Conservation (phyloP, 768 basidiomycete genomes). For the Myochromella boudieri region DNA sequence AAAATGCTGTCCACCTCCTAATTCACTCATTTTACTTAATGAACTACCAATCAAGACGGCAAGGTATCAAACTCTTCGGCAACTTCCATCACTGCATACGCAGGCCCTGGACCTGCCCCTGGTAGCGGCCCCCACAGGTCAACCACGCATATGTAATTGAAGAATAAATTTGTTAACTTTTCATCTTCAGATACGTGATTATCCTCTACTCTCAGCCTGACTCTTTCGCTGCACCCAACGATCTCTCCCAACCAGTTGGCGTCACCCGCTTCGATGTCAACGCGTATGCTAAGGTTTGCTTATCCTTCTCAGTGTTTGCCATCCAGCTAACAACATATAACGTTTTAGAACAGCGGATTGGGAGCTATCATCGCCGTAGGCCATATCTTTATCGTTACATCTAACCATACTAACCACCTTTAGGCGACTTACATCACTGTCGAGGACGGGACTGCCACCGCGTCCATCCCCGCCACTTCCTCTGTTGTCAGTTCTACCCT, state of each 20-base stretch:
- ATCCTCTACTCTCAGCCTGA: constrained; percentile 64
- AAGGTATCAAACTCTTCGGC: constrained; percentile 44
- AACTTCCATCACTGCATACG: constrained; percentile 60
- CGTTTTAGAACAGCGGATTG: constrained; percentile 47
- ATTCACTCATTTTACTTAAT: neutral
- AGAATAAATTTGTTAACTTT: too few relatives aligned
- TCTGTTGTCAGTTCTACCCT: constrained; percentile 65
- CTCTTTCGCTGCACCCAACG: constrained; percentile 59
- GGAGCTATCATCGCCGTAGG: constrained; percentile 61
- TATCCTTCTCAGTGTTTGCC: neutral
- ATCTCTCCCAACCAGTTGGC: constrained; percentile 48
- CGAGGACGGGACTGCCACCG: constrained; percentile 62
- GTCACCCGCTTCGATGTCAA: constrained; percentile 58
- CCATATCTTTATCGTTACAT: neutral
- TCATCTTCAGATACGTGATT: constrained; percentile 59
- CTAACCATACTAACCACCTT: constrained; percentile 5
- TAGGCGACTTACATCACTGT: constrained; percentile 75
- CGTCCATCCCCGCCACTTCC: constrained; percentile 56
- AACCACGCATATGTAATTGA: too few relatives aligned
- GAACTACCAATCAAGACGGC: constrained; percentile 24
- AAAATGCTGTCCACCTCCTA: constrained; percentile 1
- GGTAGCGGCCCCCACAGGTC: constrained; percentile 78
- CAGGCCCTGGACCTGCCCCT: constrained; percentile 66
- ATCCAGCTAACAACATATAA: neutral
- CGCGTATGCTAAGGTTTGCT: constrained; percentile 51